These are phyloP conservation scores for Raddia distichophylla DNA, from an alignment of 176 grass and related monocot species.

Conservation along the genomic window DNA sequence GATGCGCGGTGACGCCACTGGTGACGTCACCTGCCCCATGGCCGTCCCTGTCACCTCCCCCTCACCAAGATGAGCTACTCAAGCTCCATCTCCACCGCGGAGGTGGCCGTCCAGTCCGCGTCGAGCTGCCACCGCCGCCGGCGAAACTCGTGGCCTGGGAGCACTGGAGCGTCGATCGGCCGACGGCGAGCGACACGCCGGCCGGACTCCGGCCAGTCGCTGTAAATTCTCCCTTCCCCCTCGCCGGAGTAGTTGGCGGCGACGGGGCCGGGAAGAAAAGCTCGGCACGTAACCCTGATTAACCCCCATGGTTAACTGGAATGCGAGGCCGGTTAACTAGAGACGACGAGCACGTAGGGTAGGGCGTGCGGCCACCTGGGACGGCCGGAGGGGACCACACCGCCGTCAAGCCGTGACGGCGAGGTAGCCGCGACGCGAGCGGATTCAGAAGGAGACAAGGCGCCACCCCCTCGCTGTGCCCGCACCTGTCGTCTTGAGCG, in stretches of 20 bases:
- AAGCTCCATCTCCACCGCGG: not conserved
- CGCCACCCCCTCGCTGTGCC: not conserved
- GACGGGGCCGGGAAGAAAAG: not conserved
- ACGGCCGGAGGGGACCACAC: too few relatives aligned
- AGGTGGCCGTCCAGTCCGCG: not conserved
- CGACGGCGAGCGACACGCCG: too few relatives aligned
- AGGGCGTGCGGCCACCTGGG: too few relatives aligned
- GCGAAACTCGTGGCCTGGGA: too few relatives aligned
- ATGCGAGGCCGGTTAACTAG: too few relatives aligned
- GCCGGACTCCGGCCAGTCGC: too few relatives aligned
- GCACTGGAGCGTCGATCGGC: too few relatives aligned
- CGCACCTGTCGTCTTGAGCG: not conserved
- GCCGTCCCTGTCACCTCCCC: not conserved
- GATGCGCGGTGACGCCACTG: slow-evolving; percentile 27
- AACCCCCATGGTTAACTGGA: too few relatives aligned
- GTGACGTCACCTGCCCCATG: not conserved
- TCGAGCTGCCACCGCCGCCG: not conserved
- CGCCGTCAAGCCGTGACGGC: too few relatives aligned
- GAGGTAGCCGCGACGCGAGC: too few relatives aligned
- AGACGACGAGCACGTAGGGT: too few relatives aligned
- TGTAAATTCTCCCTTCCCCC: too few relatives aligned
- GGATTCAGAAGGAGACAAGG: not conserved
- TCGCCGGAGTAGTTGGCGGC: not conserved
- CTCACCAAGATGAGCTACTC: slow-evolving; percentile 32
- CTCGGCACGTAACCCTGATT: not conserved